Evolutionary conservation across 176 grass and related monocot genomes (phyloP).

Genomic region (Lolium multiflorum): DNA sequence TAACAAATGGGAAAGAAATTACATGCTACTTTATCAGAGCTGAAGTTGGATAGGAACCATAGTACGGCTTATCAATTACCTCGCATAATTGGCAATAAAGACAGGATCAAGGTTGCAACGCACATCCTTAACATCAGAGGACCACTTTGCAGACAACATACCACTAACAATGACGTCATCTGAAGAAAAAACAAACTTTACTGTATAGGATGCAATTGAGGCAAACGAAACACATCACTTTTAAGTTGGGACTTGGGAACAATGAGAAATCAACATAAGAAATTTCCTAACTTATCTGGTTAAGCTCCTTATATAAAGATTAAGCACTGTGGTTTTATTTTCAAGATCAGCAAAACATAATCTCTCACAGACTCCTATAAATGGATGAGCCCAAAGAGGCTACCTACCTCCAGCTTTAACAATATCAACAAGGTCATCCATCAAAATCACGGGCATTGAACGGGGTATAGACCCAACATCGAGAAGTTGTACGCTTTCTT

Average conservation of each 20-base stretch:
- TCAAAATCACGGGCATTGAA: constrained; percentile 82
- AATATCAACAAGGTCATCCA: constrained; percentile 88
- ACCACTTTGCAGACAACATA: constrained; percentile 91
- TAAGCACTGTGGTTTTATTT: not conserved
- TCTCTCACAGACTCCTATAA: not conserved
- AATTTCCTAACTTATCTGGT: not conserved
- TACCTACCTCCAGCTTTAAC: constrained; percentile 87
- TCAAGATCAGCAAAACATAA: constrained; percentile 15
- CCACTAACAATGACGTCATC: constrained; percentile 94
- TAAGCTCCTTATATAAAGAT: not conserved
- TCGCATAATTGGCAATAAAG: constrained; percentile 83
- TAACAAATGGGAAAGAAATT: not conserved
- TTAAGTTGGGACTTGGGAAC: not conserved
- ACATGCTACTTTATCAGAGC: not conserved
- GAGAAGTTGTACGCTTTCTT: constrained; percentile 88
- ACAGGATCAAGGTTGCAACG: constrained; percentile 91
- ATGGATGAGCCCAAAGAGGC: constrained; percentile 15
- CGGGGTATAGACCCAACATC: constrained; percentile 93
- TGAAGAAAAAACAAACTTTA: constrained; percentile 49
- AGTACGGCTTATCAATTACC: constrained; percentile 57
- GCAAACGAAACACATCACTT: constrained; percentile 1
- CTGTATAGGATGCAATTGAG: not conserved
- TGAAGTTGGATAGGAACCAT: not conserved
- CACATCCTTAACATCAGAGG: constrained; percentile 88
- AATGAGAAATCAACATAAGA: constrained; percentile 21